Evolutionary conservation across 768 basidiomycete genomes (phyloP).

Genomic region (Gautieria morchelliformis): DNA sequence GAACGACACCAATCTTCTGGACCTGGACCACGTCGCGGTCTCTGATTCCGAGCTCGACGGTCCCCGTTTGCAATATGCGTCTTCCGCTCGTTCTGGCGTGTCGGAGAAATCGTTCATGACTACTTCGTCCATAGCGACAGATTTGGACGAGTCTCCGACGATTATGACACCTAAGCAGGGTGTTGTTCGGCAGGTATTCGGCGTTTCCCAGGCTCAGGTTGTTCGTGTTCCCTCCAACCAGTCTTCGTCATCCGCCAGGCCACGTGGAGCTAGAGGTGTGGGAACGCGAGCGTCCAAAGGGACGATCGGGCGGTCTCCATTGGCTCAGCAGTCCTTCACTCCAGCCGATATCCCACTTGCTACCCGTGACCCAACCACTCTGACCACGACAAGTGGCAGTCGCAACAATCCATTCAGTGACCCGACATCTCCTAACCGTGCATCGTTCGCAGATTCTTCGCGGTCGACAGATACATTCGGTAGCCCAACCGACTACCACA

Average conservation of each 20-base stretch:
- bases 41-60: conserved; percentile 37
- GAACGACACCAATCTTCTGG: conserved; percentile 23
- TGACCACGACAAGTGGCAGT: conserved; percentile 26
- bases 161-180: conserved; percentile 62
- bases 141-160: conserved; percentile 73
- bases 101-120: conserved; percentile 64
- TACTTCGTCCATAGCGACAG: conserved; percentile 65
- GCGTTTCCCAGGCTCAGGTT: conserved; percentile 72
- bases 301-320: conserved; percentile 5
- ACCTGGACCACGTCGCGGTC: conserved; percentile 53
- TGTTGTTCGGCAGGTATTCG: conserved; percentile 58
- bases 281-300: neutral
- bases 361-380: conserved; percentile 21
- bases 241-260: neutral
- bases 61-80: conserved; percentile 23
- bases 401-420: conserved; percentile 8
- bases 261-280: neutral
- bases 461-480: conserved; percentile 8
- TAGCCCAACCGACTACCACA: conserved; percentile 1
- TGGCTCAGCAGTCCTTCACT: conserved; percentile 7
- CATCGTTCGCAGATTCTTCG: neutral
- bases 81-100: conserved; percentile 45
- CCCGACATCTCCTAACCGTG: neutral
- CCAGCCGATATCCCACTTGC: conserved; percentile 9
- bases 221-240: conserved; percentile 41